Percentiles rank a stretch among this genome's conserved stretches.
phyloP scores from a whole-genome alignment of 768 basidiomycete genomes.

The Lactarius trivialis region DNA sequence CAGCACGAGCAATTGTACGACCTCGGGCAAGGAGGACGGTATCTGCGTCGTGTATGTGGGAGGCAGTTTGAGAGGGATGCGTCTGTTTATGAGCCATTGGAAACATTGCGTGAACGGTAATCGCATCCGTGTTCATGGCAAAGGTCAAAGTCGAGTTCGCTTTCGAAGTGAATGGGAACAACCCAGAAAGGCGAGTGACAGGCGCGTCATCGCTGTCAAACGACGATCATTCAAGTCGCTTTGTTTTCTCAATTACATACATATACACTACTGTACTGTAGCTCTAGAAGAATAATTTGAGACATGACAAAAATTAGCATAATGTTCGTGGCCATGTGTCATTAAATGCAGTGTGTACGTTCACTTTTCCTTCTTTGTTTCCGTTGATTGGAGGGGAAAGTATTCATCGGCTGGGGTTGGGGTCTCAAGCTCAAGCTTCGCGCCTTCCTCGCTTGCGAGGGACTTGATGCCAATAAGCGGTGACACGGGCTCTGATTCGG shows the following conservation, averaged over 20 bases:
- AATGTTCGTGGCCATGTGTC: not conserved
- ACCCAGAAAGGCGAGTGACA: no score
- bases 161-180: no score
- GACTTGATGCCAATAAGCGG: conserved; percentile 7
- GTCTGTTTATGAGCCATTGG: not conserved
- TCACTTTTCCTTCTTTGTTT: conserved; percentile 13
- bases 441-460: conserved; percentile 3
- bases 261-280: conserved; percentile 3
- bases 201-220: no score
- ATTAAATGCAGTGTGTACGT: not conserved
- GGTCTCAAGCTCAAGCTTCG: not conserved
- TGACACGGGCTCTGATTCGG: conserved; percentile 21
- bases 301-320: not conserved
- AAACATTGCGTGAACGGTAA: conserved; percentile 9
- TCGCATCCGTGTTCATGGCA: not conserved
- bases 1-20: conserved; percentile 2
- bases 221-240: not conserved
- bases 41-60: not conserved
- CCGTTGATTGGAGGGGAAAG: not conserved
- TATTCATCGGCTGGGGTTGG: not conserved
- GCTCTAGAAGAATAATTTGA: not conserved
- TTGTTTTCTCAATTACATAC: not conserved
- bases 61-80: not conserved
- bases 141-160: not conserved
- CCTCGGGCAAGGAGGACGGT: conserved; percentile 5